Evolutionary conservation across 2,329 filamentous ascomycete genomes (phyloP).

Genomic region (Pleoardoris graminearum): DNA sequence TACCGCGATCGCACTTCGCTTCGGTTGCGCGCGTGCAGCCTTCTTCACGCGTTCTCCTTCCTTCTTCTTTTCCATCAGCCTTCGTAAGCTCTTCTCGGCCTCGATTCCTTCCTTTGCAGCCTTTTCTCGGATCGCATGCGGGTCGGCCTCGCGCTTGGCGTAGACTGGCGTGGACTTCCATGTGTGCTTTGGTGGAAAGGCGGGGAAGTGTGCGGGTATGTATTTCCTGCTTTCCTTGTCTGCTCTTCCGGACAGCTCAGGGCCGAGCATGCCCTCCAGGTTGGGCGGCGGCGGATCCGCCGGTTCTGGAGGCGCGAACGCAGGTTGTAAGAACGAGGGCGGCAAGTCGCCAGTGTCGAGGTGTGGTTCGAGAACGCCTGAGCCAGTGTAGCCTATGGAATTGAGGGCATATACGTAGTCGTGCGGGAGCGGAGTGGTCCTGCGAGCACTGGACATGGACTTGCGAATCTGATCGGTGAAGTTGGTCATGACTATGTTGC

Average conservation of each 20-base stretch:
- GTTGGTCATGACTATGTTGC: constrained; percentile 55
- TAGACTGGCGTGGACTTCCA: constrained; percentile 64
- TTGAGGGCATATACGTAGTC: constrained; percentile 62
- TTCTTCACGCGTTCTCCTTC: constrained; percentile 51
- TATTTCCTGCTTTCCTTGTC: constrained; percentile 55
- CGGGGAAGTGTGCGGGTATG: constrained; percentile 64
- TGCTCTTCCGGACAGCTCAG: constrained; percentile 53
- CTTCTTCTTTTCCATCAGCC: constrained; percentile 56
- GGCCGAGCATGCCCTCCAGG: constrained; percentile 55
- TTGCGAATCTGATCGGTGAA: constrained; percentile 58
- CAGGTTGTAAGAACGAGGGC: constrained; percentile 42
- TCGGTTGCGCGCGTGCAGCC: constrained; percentile 42
- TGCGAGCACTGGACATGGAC: constrained; percentile 62
- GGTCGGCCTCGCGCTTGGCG: constrained; percentile 61
- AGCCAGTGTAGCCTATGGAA: constrained; percentile 44
- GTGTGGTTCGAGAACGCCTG: constrained; percentile 46
- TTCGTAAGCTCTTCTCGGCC: constrained; percentile 67
- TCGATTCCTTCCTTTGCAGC: constrained; percentile 67
- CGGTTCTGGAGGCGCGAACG: constrained; percentile 48
- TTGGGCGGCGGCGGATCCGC: constrained; percentile 47
- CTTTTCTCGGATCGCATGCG: constrained; percentile 62
- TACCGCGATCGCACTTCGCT: constrained; percentile 21
- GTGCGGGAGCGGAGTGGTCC: constrained; percentile 59
- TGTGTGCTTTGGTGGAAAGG: constrained; percentile 66
- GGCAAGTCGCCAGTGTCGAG: constrained; percentile 47